Conservation (phyloP, 257 asterid genomes). For the Nicotiana otophora region DNA sequence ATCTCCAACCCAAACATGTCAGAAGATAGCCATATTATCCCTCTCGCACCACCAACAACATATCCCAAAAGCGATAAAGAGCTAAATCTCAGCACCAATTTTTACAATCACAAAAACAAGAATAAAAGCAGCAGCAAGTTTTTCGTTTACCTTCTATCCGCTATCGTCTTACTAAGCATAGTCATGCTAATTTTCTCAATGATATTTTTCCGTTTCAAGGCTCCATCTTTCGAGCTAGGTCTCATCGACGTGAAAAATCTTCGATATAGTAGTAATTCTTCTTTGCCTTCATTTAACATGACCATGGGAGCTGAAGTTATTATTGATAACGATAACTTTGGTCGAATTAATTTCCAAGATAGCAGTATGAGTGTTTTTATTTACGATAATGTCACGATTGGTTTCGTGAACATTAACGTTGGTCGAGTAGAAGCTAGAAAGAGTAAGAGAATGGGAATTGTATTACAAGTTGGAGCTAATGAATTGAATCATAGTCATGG, state of each 20-base stretch:
- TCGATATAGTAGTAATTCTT: neutral
- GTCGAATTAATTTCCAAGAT: constrained; percentile 30
- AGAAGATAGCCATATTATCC: constrained; percentile 15
- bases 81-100: neutral
- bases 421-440: constrained; percentile 26
- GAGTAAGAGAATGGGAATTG: constrained; percentile 18
- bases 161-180: constrained; percentile 31
- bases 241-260: constrained; percentile 19
- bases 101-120: neutral
- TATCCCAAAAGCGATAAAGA: constrained; percentile 13
- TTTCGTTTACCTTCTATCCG: constrained; percentile 30
- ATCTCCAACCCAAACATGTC: constrained; percentile 10
- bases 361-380: constrained; percentile 20
- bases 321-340: constrained; percentile 41
- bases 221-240: constrained; percentile 28
- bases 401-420: constrained; percentile 10
- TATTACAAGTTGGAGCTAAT: constrained; percentile 17
- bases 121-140: constrained; percentile 30
- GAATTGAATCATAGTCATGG: neutral
- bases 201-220: constrained; percentile 28
- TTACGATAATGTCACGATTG: constrained; percentile 33
- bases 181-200: constrained; percentile 30
- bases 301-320: constrained; percentile 23
- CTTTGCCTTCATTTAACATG: constrained; percentile 23
- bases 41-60: constrained; percentile 21